phyloP scores from a whole-genome alignment of 345 rosid species.

The Alliaria petiolata region DNA sequence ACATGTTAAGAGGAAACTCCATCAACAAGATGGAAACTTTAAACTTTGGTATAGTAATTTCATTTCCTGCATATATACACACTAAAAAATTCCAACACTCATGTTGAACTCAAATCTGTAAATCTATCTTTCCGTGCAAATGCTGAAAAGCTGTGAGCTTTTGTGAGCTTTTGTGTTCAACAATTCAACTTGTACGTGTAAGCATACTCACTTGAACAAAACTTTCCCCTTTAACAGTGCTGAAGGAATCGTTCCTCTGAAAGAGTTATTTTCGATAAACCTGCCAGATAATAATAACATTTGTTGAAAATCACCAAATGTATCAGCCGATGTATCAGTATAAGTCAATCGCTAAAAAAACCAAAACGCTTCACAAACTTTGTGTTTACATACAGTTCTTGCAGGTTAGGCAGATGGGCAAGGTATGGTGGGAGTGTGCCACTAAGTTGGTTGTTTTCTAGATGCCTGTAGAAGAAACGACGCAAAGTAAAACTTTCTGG shows the following conservation, averaged over 20 bases:
- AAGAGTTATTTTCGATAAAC: slow-evolving; percentile 77
- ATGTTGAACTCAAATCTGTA: not conserved
- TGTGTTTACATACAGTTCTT: slow-evolving; percentile 62
- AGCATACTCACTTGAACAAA: slow-evolving; percentile 59
- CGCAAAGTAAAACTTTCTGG: slow-evolving; percentile 17
- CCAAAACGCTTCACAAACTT: not conserved
- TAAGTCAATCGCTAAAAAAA: not conserved
- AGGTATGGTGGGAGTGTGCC: slow-evolving; percentile 79
- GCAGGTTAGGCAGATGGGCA: slow-evolving; percentile 59
- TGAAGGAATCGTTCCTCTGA: slow-evolving; percentile 67
- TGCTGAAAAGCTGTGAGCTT: not conserved
- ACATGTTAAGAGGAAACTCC: not conserved
- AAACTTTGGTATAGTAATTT: not conserved
- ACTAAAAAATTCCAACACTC: not conserved
- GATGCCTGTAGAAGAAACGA: slow-evolving; percentile 56
- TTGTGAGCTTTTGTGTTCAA: too few relatives aligned
- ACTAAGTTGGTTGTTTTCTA: slow-evolving; percentile 75
- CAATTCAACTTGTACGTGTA: not conserved
- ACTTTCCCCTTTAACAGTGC: slow-evolving; percentile 53
- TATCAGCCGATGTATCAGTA: not conserved
- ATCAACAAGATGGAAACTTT: not conserved
- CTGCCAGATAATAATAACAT: slow-evolving; percentile 40
- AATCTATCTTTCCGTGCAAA: not conserved
- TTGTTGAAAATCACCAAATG: not conserved
- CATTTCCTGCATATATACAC: not conserved